phyloP scores from a whole-genome alignment of 164 flowering plant genomes.

The Akebia trifoliata region DNA sequence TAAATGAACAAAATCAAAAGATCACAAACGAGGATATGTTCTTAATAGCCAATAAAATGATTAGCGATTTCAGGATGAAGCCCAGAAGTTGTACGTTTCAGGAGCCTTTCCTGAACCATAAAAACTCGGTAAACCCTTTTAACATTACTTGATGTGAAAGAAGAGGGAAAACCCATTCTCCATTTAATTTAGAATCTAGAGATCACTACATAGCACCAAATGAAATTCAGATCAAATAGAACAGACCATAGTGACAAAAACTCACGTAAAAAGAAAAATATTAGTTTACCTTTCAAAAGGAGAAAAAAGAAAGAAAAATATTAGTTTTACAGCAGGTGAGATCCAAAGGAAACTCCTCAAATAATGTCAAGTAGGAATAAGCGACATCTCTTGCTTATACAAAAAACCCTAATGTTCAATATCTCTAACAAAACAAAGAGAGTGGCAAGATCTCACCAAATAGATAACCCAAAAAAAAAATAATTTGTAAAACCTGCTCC shows the following conservation, averaged over 20 bases:
- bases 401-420: background rate
- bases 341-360: background rate
- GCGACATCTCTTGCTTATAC: background rate
- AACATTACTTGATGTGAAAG: background rate
- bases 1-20: background rate
- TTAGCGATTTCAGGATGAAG: background rate
- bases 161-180: background rate
- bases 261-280: constrained; percentile 3
- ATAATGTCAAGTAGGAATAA: background rate
- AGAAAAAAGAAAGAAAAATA: no score
- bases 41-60: background rate
- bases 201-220: background rate
- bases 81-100: background rate
- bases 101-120: constrained; percentile 1
- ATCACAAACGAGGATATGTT: background rate
- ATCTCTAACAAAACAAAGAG: background rate
- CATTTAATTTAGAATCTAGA: background rate
- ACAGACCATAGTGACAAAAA: constrained; percentile 1
- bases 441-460: background rate
- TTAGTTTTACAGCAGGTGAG: background rate
- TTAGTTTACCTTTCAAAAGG: no score
- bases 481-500: no score
- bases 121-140: background rate
- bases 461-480: background rate
- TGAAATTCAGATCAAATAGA: background rate